Conservation (phyloP, 495 filamentous ascomycete species). For the Tuber magnatum region DNA sequence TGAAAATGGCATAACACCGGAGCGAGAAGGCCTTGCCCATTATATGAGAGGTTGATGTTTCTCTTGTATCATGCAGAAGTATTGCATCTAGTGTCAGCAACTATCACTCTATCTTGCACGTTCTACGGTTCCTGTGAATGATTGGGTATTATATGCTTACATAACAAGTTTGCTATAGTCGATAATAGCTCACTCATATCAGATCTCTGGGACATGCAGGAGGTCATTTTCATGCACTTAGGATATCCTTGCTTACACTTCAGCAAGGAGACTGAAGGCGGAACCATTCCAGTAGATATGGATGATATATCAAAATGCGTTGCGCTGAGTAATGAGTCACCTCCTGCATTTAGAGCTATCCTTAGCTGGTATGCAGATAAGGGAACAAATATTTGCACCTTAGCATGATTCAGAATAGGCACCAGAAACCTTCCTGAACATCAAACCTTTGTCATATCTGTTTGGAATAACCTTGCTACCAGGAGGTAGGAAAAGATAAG, state of each 20-base stretch:
- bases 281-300: conserved; percentile 32
- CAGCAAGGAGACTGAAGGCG: conserved; percentile 41
- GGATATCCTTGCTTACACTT: conserved; percentile 72
- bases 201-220: conserved; percentile 67
- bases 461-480: conserved; percentile 43
- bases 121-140: background rate
- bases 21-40: conserved; percentile 35
- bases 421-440: conserved; percentile 24
- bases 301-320: conserved; percentile 31
- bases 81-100: conserved; percentile 36
- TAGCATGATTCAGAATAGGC: conserved; percentile 29
- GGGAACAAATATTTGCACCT: conserved; percentile 43
- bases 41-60: conserved; percentile 43
- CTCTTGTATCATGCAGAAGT: conserved; percentile 41
- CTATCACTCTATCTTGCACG: background rate
- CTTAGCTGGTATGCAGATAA: conserved; percentile 39
- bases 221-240: conserved; percentile 74
- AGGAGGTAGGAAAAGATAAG: no score
- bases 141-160: conserved; percentile 22
- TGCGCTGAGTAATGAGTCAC: conserved; percentile 40
- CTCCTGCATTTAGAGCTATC: conserved; percentile 36
- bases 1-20: conserved; percentile 40
- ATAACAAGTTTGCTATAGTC: conserved; percentile 34
- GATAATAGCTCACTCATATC: conserved; percentile 51
- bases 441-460: conserved; percentile 30